phyloP scores from a whole-genome alignment of 768 basidiomycete species.

The Termitomyces sp. region DNA sequence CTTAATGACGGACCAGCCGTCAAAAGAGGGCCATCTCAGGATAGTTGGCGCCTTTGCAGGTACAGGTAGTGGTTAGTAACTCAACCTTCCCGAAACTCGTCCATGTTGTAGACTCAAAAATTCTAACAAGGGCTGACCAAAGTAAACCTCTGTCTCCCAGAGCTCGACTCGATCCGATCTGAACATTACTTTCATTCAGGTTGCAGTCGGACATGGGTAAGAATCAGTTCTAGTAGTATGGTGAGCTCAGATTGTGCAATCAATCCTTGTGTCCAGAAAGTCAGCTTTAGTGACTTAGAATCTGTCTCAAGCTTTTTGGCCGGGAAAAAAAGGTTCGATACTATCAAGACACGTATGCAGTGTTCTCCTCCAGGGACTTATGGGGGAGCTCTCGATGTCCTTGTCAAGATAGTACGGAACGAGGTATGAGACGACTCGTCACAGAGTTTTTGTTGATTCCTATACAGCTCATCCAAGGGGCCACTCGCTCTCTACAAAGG shows the following conservation, averaged over 20 bases:
- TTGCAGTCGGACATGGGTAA: slow-evolving; percentile 68
- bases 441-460: neutral
- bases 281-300: slow-evolving; percentile 2
- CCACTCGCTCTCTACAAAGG: slow-evolving; percentile 68
- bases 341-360: slow-evolving; percentile 68
- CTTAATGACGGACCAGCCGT: slow-evolving; percentile 26
- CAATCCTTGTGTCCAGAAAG: neutral
- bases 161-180: neutral
- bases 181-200: slow-evolving; percentile 26
- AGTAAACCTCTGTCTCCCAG: slow-evolving; percentile 21
- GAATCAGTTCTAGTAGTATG: slow-evolving; percentile 9
- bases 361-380: slow-evolving; percentile 63
- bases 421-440: slow-evolving; percentile 37
- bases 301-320: neutral
- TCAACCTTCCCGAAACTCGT: neutral
- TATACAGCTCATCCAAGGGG: slow-evolving; percentile 31
- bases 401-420: slow-evolving; percentile 49
- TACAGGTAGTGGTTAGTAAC: slow-evolving; percentile 49
- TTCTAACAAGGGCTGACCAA: slow-evolving; percentile 40
- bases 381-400: slow-evolving; percentile 52
- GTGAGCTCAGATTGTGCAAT: neutral
- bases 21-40: slow-evolving; percentile 32
- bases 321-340: slow-evolving; percentile 49
- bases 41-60: slow-evolving; percentile 54
- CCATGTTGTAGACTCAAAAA: neutral